phyloP scores from a whole-genome alignment of 2,329 filamentous ascomycete genomes.

The Fusarium sarcochroum region DNA sequence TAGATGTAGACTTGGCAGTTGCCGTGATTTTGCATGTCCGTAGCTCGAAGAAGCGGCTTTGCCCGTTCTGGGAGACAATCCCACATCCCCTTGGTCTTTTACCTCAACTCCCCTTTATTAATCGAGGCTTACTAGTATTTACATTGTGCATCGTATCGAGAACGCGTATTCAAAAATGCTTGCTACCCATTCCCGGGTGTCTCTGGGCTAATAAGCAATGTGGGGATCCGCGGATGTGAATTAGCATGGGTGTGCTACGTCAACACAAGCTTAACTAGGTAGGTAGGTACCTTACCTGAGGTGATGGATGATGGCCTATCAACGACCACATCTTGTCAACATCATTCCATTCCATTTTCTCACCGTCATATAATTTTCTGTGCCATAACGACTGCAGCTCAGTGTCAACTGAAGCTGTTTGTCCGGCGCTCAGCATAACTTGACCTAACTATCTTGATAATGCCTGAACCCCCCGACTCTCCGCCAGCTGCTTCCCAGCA shows the following conservation, averaged over 20 bases:
- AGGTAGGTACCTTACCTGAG: slow-evolving; percentile 11
- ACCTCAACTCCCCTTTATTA: not conserved
- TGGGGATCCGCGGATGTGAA: slow-evolving; percentile 23
- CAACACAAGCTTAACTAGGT: slow-evolving; percentile 18
- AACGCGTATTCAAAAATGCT: slow-evolving; percentile 24
- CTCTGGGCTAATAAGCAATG: slow-evolving; percentile 12
- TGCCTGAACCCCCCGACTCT: slow-evolving; percentile 40
- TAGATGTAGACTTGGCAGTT: not conserved
- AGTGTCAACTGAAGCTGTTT: slow-evolving; percentile 46
- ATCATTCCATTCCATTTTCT: slow-evolving; percentile 43
- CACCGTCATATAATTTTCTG: slow-evolving; percentile 35
- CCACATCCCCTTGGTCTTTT: not conserved
- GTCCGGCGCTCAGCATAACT: slow-evolving; percentile 35
- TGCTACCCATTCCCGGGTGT: slow-evolving; percentile 24
- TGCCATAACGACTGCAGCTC: slow-evolving; percentile 45
- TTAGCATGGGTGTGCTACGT: slow-evolving; percentile 34
- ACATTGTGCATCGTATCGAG: slow-evolving; percentile 8
- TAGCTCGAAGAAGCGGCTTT: not conserved
- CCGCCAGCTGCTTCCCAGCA: slow-evolving; percentile 43
- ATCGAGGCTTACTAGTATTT: slow-evolving; percentile 14
- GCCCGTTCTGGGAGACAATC: not conserved
- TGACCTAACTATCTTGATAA: slow-evolving; percentile 34
- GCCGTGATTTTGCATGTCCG: not conserved
- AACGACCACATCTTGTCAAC: slow-evolving; percentile 38
- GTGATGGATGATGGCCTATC: slow-evolving; percentile 27